Base-by-base conservation (phyloP, 805 yeast species). In the Grigorovia transvaalensis region DNA sequence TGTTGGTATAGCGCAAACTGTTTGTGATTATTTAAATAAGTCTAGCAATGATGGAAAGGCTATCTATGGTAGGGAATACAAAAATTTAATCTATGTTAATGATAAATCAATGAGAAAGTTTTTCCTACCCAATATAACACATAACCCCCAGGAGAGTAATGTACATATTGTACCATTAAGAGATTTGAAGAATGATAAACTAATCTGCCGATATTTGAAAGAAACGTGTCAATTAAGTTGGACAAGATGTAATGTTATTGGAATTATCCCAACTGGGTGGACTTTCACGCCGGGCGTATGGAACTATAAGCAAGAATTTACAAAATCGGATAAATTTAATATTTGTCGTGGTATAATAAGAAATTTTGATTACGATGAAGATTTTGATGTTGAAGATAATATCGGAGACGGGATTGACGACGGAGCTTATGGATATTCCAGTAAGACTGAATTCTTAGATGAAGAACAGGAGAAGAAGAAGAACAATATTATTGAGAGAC, bases 231-330 rank as follows among this genome's bases (percentile, higher is more conserved):
- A 35, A 4, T 42, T 42, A 49, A 54, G 35, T 2, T 58, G 60
- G 51, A 20, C 55, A 5, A 53, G 56, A 33, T 58, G 59, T 6
- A 61, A 62, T 47, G 74, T 88, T 44, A 73, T 85, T n/a, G 96
- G 87, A 0, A 72, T 86, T 40, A 73, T 80, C 49, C 97, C 98
- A 0, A 89, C 97, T 0, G 98, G 98, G 0, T 93, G 98, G 98
- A 75, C 88, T 1, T 84, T 78, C 64, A 61, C 71, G 15, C 46
- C 44, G 13, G 50, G 50, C 17, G 33, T 33, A 5, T 48, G 50
- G 50, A 38, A 27, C 2, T 48, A 40, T 42, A 30, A 30, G 29
- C 19, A 23, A 9, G 20, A n/a, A 1, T 46, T n/a, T 6, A 19
- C 45, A 8, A 33, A 13, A 18, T 49, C 11, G 8, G 52, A 50